phyloP scores from a whole-genome alignment of 2,329 filamentous ascomycete species.

The Alternaria dauci region DNA sequence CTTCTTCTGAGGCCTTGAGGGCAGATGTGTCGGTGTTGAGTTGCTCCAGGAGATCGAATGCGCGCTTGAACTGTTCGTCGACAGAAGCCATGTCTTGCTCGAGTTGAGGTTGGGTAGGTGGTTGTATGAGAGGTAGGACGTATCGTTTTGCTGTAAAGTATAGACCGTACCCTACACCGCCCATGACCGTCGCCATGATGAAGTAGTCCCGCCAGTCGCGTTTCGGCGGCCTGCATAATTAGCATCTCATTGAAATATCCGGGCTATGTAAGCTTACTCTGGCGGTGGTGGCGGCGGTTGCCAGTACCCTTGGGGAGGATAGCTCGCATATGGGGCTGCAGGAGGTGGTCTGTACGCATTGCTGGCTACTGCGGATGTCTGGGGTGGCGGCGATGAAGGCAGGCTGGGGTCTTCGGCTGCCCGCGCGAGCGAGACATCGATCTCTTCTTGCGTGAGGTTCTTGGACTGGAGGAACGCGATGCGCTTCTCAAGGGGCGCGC shows the following conservation, averaged over 20 bases:
- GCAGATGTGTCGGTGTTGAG: slow-evolving; percentile 87
- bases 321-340: slow-evolving; percentile 60
- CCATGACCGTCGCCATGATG: slow-evolving; percentile 96
- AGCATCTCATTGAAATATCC: slow-evolving; percentile 12
- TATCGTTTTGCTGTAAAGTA: slow-evolving; percentile 91
- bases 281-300: slow-evolving; percentile 62
- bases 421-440: slow-evolving; percentile 82
- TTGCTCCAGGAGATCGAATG: slow-evolving; percentile 91
- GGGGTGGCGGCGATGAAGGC: slow-evolving; percentile 57
- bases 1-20: slow-evolving; percentile 85
- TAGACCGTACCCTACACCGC: slow-evolving; percentile 86
- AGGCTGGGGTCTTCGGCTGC: slow-evolving; percentile 66
- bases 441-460: slow-evolving; percentile 95
- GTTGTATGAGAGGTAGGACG: slow-evolving; percentile 86
- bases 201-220: slow-evolving; percentile 99
- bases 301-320: slow-evolving; percentile 63
- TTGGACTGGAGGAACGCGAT: slow-evolving; percentile 94
- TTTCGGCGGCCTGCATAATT: slow-evolving; percentile 64
- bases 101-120: slow-evolving; percentile 90
- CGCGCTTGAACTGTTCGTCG: slow-evolving; percentile 91
- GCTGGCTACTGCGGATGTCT: slow-evolving; percentile 52
- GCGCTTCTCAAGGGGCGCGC: slow-evolving; percentile 89
- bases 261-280: slow-evolving; percentile 52
- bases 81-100: slow-evolving; percentile 94
- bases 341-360: slow-evolving; percentile 58